phyloP scores from a whole-genome alignment of 768 basidiomycete species.

The Leccinum subtestaceum region DNA sequence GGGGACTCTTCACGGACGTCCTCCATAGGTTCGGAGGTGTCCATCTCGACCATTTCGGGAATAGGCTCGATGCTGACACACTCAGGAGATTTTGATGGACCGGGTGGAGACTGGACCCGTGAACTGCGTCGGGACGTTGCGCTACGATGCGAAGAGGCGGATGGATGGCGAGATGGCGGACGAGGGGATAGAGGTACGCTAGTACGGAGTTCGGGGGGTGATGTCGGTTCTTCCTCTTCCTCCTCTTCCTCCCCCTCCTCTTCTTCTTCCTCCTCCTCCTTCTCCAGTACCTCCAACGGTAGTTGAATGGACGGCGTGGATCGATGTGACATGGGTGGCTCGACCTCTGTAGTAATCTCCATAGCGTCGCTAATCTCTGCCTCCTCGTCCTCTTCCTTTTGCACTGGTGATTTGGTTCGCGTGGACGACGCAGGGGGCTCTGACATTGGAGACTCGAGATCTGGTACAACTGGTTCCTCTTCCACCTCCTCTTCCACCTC shows the following conservation, averaged over 20 bases:
- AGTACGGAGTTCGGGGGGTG: slow-evolving; percentile 1
- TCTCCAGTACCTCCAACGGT: slow-evolving; percentile 5
- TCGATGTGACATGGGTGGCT: slow-evolving; percentile 11
- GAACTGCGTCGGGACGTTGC: slow-evolving; percentile 20
- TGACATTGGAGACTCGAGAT: slow-evolving; percentile 33
- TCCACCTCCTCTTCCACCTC: slow-evolving; percentile 5
- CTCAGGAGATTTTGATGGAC: slow-evolving; percentile 10
- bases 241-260: slow-evolving; percentile 14
- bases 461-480: slow-evolving; percentile 13
- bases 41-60: slow-evolving; percentile 13
- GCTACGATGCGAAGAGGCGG: slow-evolving; percentile 15
- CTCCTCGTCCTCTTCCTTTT: slow-evolving; percentile 27
- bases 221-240: slow-evolving; percentile 11
- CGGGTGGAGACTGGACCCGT: slow-evolving; percentile 8
- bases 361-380: slow-evolving; percentile 18
- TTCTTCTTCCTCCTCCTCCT: slow-evolving; percentile 18
- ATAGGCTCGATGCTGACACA: slow-evolving; percentile 4
- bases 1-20: slow-evolving; percentile 24
- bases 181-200: slow-evolving; percentile 10
- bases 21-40: slow-evolving; percentile 18
- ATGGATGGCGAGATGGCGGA: slow-evolving; percentile 19
- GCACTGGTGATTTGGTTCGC: slow-evolving; percentile 20
- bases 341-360: slow-evolving; percentile 11
- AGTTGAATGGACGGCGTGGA: slow-evolving; percentile 18
- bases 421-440: slow-evolving; percentile 32